Base-by-base conservation (phyloP, 805 yeast genomes). In the Cephaloascus fragrans region DNA sequence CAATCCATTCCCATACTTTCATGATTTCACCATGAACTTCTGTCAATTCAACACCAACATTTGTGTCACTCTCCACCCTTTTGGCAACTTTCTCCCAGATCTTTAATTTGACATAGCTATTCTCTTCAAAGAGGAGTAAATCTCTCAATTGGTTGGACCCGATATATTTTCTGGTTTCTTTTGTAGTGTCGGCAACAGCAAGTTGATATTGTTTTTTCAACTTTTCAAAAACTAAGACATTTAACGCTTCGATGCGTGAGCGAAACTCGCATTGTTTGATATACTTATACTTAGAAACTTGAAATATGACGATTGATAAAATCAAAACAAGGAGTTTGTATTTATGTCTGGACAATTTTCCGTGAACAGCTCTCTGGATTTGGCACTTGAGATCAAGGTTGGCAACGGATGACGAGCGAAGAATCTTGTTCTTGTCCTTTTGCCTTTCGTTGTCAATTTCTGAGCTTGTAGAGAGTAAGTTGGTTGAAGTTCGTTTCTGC, bases 1-100 rank as follows among this genome's bases (percentile, higher is more conserved):
- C 76, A 29, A 79, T 69, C 96, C 96, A 88, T 52, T 86, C 87
- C 86, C 95, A 84, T 28, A 85, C 85, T 52, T 78, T 77, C 71
- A 83, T 76, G 43, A 88, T 83, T 47, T 88, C 96, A 15, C 97
- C 96, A 50, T 82, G 83, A 20, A 80, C 69, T 53, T 88, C 97
- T 40, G 75, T 59, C 40, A 80, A 69, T 31, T 75, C 68, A 15
- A 71, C 64, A 41, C 78, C 71, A 10, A 88, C 75, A 49, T 80
- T 81, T 18, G 83, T 63, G 53, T 84, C 82, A 35, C 62, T 59
- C 46, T 85, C 95, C 4, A 88, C 71, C 26, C 60, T 64, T 17
- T 58, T 58, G 35, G 69, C 62, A 2, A 86, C 78, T 18, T 55
- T 52, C 14, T 64, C 67, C 95, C 96, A 85, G 6, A 80, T 50